Evolutionary conservation across 257 asterid genomes (phyloP).

Genomic region (Penstemon davidsonii): DNA sequence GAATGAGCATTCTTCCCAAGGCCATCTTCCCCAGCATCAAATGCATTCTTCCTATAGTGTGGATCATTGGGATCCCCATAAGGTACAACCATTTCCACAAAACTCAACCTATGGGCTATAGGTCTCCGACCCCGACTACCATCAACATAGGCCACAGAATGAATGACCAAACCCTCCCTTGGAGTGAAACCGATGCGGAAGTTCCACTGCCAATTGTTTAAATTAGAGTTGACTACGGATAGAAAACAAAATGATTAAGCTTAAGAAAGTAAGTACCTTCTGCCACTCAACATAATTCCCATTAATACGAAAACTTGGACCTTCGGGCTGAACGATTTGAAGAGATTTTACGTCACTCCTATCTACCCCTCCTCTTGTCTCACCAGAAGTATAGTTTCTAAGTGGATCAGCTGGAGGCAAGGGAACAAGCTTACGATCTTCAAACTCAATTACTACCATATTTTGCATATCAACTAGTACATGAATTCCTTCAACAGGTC

Average conservation of each 20-base stretch:
- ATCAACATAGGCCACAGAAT: slow-evolving; percentile 95
- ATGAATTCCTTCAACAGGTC: slow-evolving; percentile 95
- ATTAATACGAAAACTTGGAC: slow-evolving; percentile 88
- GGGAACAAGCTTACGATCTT: slow-evolving; percentile 60
- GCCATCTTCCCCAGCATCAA: slow-evolving; percentile 99
- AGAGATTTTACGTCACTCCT: slow-evolving; percentile 90
- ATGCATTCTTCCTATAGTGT: slow-evolving; percentile 92
- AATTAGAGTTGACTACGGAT: slow-evolving; percentile 6
- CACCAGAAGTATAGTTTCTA: slow-evolving; percentile 91
- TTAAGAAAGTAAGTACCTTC: slow-evolving; percentile 52
- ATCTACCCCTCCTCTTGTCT: slow-evolving; percentile 93
- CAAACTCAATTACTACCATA: slow-evolving; percentile 55
- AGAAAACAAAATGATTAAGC: slow-evolving; percentile 10
- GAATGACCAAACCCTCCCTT: slow-evolving; percentile 92
- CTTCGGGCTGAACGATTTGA: slow-evolving; percentile 86
- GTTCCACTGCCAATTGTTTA: slow-evolving; percentile 66
- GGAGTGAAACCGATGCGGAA: slow-evolving; percentile 96
- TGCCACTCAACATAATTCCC: slow-evolving; percentile 95
- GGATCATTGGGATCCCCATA: slow-evolving; percentile 99
- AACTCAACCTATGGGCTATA: slow-evolving; percentile 93
- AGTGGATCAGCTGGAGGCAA: slow-evolving; percentile 69
- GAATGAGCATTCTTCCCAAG: slow-evolving; percentile 95
- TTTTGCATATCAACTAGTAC: slow-evolving; percentile 70
- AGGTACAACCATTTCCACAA: slow-evolving; percentile 99
- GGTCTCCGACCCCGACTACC: slow-evolving; percentile 97